A percentile compares a stretch with the other conserved stretches of the same genome.
Evolutionary conservation across 352 stramenopile genomes (phyloP).

Genomic region (Phytophthora citricola): DNA sequence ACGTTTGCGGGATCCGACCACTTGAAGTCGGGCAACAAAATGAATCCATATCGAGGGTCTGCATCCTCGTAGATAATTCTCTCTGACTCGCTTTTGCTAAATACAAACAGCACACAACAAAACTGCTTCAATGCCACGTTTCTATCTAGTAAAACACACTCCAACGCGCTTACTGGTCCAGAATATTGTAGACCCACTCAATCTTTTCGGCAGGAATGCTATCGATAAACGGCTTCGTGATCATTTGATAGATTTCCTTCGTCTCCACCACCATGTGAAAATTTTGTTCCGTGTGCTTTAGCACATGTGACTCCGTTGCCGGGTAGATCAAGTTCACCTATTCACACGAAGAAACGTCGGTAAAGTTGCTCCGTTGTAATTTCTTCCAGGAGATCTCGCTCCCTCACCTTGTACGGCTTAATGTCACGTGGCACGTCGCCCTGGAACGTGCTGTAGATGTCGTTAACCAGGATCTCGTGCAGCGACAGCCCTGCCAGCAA

Average conservation of each 20-base stretch:
- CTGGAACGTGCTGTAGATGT: slow-evolving; percentile 85
- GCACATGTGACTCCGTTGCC: slow-evolving; percentile 79
- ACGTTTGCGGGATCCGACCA: slow-evolving; percentile 80
- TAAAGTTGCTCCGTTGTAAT: background rate
- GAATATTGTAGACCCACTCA: slow-evolving; percentile 91
- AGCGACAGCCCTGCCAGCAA: slow-evolving; percentile 66
- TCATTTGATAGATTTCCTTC: slow-evolving; percentile 72
- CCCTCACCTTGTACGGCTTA: slow-evolving; percentile 75
- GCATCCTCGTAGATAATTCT: slow-evolving; percentile 81
- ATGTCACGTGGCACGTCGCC: slow-evolving; percentile 69
- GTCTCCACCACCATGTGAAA: slow-evolving; percentile 88
- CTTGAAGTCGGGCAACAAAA: slow-evolving; percentile 87
- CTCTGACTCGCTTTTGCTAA: slow-evolving; percentile 82
- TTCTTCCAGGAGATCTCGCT: background rate
- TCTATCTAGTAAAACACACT: background rate
- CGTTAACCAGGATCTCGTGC: slow-evolving; percentile 74
- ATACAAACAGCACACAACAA: slow-evolving; percentile 1
- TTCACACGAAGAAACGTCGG: background rate
- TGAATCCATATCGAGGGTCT: slow-evolving; percentile 69
- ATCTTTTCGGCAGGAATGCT: slow-evolving; percentile 78
- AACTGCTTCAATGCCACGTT: background rate
- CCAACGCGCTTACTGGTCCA: slow-evolving; percentile 71
- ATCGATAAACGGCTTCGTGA: slow-evolving; percentile 81
- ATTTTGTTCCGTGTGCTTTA: slow-evolving; percentile 83
- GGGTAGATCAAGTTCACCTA: slow-evolving; percentile 87